phyloP scores from a whole-genome alignment of 1,139 yeast genomes.

The Blastobotrys petasosporus region DNA sequence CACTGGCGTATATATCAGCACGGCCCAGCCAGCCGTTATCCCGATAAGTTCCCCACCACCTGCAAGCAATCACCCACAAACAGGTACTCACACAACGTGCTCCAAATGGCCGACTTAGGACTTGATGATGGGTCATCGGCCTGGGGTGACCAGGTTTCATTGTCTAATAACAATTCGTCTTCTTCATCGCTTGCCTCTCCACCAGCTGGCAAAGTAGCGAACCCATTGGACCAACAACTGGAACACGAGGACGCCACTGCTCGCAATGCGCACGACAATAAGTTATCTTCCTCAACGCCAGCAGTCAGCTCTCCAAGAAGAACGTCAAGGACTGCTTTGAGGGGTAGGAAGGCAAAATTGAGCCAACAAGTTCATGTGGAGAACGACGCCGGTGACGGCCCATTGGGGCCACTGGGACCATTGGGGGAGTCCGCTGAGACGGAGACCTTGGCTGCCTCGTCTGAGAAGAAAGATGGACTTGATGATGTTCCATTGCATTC shows the following conservation, averaged over 20 bases:
- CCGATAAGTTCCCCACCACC: not conserved
- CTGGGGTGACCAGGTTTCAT: slow-evolving; percentile 27
- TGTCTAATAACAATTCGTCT: slow-evolving; percentile 22
- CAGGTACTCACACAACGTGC: not conserved
- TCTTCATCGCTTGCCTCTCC: slow-evolving; percentile 18
- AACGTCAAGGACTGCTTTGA: slow-evolving; percentile 10
- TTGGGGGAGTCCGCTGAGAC: slow-evolving; percentile 3
- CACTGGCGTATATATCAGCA: no score
- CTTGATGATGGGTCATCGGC: slow-evolving; percentile 19
- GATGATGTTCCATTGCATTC: slow-evolving; percentile 8
- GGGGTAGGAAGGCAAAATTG: slow-evolving; percentile 16
- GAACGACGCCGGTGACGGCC: slow-evolving; percentile 8
- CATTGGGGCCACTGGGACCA: slow-evolving; percentile 13
- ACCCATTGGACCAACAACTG: slow-evolving; percentile 1
- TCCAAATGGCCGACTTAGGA: slow-evolving; percentile 10
- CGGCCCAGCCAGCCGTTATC: no score
- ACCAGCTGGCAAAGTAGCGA: not conserved
- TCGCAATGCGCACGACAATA: no score
- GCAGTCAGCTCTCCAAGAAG: slow-evolving; percentile 9
- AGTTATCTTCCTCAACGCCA: slow-evolving; percentile 7
- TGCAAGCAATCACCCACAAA: not conserved
- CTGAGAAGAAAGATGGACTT: not conserved
- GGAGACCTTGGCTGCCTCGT: not conserved
- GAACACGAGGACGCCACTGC: no score
- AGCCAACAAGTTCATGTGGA: slow-evolving; percentile 13